Percentiles rank a stretch among this genome's conserved stretches.
phyloP scores from a whole-genome alignment of 2,329 filamentous ascomycete genomes.

The Exophiala sp. region DNA sequence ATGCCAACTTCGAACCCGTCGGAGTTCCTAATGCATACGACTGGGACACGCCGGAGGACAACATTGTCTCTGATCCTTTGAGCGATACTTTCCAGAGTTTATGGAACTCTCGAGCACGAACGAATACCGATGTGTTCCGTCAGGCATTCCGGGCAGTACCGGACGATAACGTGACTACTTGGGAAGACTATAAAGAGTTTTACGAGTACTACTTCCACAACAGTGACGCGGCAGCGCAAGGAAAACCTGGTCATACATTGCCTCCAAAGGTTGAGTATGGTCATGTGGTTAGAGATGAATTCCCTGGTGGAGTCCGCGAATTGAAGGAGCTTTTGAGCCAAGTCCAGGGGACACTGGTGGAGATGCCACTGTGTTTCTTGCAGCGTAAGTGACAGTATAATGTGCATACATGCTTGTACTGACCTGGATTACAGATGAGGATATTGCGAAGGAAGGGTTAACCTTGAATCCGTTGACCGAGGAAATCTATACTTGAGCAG shows the following conservation, averaged over 20 bases:
- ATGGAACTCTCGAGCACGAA: constrained; percentile 58
- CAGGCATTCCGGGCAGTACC: constrained; percentile 63
- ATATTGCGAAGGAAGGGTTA: constrained; percentile 80
- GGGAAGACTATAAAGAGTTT: constrained; percentile 62
- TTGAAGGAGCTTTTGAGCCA: constrained; percentile 67
- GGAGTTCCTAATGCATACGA: constrained; percentile 56
- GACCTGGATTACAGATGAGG: constrained; percentile 60
- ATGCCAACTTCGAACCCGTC: constrained; percentile 57
- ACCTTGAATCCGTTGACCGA: constrained; percentile 68
- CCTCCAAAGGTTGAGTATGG: constrained; percentile 71
- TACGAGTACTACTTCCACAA: constrained; percentile 58
- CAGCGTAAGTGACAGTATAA: constrained; percentile 21
- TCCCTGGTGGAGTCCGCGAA: constrained; percentile 64
- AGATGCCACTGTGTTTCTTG: constrained; percentile 89
- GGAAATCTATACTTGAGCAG: constrained; percentile 62
- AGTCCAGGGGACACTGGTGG: constrained; percentile 69
- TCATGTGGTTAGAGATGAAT: constrained; percentile 78
- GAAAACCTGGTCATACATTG: constrained; percentile 39
- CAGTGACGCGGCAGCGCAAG: constrained; percentile 42
- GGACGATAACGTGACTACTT: constrained; percentile 55
- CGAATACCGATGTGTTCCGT: constrained; percentile 59
- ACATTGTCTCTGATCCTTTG: constrained; percentile 56
- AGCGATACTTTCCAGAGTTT: constrained; percentile 52
- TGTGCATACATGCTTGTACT: constrained; percentile 1
- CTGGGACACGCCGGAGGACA: constrained; percentile 48